These are phyloP conservation scores for Leccinellum rugosiceps DNA, from an alignment of 768 basidiomycete genomes.

Conservation along the genomic window DNA sequence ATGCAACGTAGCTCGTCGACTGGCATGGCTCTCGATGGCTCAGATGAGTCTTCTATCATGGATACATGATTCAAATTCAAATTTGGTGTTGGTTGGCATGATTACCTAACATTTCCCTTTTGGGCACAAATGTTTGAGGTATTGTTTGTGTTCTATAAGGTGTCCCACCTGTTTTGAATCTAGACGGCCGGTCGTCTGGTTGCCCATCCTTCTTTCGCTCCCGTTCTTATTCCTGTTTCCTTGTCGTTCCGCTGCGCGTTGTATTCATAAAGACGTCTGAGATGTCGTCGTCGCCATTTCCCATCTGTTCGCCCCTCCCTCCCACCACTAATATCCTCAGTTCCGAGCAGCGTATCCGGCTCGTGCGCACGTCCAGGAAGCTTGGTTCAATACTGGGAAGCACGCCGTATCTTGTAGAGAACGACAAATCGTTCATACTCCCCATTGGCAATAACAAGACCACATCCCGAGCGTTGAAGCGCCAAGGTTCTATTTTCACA, in stretches of 20 bases:
- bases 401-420: conserved; percentile 35
- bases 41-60: neutral
- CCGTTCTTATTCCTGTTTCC: neutral
- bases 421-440: conserved; percentile 17
- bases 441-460: conserved; percentile 16
- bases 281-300: conserved; percentile 24
- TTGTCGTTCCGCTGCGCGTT: neutral
- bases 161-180: conserved; percentile 6
- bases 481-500: conserved; percentile 33
- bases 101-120: conserved; percentile 16
- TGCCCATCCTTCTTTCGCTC: neutral
- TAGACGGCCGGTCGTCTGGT: neutral
- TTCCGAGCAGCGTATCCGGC: conserved; percentile 32
- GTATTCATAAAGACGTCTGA: conserved; percentile 6
- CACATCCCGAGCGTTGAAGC: conserved; percentile 22
- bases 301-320: conserved; percentile 23
- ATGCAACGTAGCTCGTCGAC: neutral
- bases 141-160: conserved; percentile 1
- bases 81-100: neutral
- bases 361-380: conserved; percentile 37
- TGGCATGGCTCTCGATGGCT: neutral
- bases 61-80: neutral
- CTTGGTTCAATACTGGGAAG: conserved; percentile 35
- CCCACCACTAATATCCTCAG: conserved; percentile 35
- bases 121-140: conserved; percentile 11